phyloP scores from a whole-genome alignment of 768 basidiomycete genomes.

The Mycena latifolia region DNA sequence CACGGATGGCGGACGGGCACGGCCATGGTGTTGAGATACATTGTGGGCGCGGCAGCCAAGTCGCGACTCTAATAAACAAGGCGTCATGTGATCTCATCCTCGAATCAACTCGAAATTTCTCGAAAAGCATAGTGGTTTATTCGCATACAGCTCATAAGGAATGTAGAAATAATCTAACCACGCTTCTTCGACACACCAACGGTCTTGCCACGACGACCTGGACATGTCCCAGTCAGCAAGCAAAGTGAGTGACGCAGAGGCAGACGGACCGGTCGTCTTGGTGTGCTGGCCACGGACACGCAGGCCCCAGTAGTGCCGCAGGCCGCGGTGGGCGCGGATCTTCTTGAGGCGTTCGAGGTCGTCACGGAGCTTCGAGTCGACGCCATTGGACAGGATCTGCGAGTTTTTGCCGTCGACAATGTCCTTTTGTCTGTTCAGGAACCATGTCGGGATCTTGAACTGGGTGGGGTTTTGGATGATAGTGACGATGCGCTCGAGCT shows the following conservation, averaged over 20 bases:
- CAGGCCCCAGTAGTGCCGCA: constrained; percentile 94
- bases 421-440: constrained; percentile 99
- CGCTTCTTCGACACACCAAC: constrained; percentile 97
- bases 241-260: constrained; percentile 18
- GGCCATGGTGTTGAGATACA: constrained; percentile 18
- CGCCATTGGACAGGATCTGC: constrained; percentile 95
- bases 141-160: constrained; percentile 11
- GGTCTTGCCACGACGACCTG: constrained; percentile 95
- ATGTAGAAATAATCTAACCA: constrained; percentile 48
- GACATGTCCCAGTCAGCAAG: too few species aligned
- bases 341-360: constrained; percentile 99
- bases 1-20: constrained; percentile 29
- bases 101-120: constrained; percentile 7
- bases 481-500: constrained; percentile 98
- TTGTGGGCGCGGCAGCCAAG: not conserved
- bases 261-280: constrained; percentile 90
- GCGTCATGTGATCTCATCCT: constrained; percentile 9
- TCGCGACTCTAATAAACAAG: not conserved
- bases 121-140: constrained; percentile 18
- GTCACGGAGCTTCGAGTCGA: constrained; percentile 98
- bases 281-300: constrained; percentile 99
- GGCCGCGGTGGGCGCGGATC: constrained; percentile 96
- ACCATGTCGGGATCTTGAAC: constrained; percentile 99
- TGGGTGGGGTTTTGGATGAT: constrained; percentile 99
- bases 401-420: constrained; percentile 97